Evolutionary conservation across 73 alveolate genomes (phyloP).

Genomic region (Paramecium tetraurelia): DNA sequence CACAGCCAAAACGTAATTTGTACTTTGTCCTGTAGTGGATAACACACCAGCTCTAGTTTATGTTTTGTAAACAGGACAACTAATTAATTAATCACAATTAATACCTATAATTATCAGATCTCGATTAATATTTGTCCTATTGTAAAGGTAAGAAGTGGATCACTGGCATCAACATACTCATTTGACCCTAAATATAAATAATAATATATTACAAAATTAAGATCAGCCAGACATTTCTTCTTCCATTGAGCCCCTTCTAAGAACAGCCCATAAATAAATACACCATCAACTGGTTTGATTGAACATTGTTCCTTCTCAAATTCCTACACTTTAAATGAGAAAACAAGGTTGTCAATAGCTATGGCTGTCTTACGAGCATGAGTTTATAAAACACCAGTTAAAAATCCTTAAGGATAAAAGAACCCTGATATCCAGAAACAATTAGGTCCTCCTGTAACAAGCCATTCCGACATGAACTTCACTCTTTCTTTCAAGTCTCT

Average conservation of each 20-base stretch:
- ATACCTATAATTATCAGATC: constrained; percentile 66
- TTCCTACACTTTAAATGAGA: constrained; percentile 79
- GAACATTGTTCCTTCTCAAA: constrained; percentile 72
- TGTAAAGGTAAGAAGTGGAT: constrained; percentile 89
- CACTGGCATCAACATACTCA: constrained; percentile 82
- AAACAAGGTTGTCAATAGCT: constrained; percentile 90
- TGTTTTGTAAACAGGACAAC: constrained; percentile 96
- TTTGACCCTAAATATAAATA: constrained; percentile 25
- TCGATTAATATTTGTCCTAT: constrained; percentile 86
- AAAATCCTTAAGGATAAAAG: constrained; percentile 96
- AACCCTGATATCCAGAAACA: constrained; percentile 94
- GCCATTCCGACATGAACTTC: constrained; percentile 92
- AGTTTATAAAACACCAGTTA: constrained; percentile 89
- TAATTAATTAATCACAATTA: constrained; percentile 36
- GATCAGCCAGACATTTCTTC: constrained; percentile 66
- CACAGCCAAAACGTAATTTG: constrained; percentile 91
- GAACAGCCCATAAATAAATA: constrained; percentile 89
- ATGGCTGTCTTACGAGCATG: constrained; percentile 90
- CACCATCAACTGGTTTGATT: constrained; percentile 89
- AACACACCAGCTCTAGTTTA: constrained; percentile 96
- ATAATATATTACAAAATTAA: constrained; percentile 68
- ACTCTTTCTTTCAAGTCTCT: constrained; percentile 88
- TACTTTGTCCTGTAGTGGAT: constrained; percentile 96
- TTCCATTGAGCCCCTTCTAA: constrained; percentile 98
- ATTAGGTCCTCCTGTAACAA: constrained; percentile 82